Percentiles rank a stretch among this genome's conserved stretches.
These are phyloP conservation scores for Piper longum DNA, from an alignment of 164 flowering plant genomes.

Conservation along the genomic window DNA sequence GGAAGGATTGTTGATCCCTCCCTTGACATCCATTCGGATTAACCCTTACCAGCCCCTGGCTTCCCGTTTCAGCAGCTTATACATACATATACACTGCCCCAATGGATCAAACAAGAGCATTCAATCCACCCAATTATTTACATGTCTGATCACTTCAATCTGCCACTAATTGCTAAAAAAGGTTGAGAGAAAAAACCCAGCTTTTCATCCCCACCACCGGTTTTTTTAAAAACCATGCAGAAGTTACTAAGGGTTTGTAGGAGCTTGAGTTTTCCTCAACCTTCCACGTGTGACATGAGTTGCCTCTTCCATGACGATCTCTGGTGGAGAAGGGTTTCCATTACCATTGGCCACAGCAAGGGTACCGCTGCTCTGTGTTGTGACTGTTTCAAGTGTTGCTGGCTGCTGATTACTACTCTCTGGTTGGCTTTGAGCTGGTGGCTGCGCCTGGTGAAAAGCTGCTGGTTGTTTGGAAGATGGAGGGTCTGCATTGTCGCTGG, in stretches of 20 bases:
- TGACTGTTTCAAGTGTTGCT: conserved; percentile 20
- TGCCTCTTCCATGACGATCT: conserved; percentile 46
- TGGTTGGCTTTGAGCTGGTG: conserved; percentile 9
- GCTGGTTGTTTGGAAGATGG: neutral
- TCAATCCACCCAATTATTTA: neutral
- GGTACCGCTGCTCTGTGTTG: conserved; percentile 19
- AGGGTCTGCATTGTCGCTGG: conserved; percentile 10
- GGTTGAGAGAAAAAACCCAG: neutral
- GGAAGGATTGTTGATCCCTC: conserved; percentile 60
- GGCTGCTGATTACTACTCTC: conserved; percentile 12
- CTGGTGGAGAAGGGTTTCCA: conserved; percentile 26
- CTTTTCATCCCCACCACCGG: neutral
- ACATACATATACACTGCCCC: neutral
- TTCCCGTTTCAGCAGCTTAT: conserved; percentile 23
- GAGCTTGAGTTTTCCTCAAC: conserved; percentile 41
- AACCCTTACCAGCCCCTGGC: conserved; percentile 53
- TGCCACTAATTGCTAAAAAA: conserved; percentile 2
- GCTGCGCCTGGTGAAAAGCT: conserved; percentile 9
- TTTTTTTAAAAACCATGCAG: neutral
- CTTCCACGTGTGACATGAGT: conserved; percentile 48
- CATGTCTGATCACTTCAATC: conserved; percentile 6
- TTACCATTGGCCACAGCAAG: conserved; percentile 22
- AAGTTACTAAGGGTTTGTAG: conserved; percentile 1
- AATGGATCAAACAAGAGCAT: neutral
- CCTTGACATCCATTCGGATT: conserved; percentile 67